Evolutionary conservation across 2,329 filamentous ascomycete genomes (phyloP), one percentile per base, ranked within the genome.

Genomic region (Emergomyces pasteurianus): DNA sequence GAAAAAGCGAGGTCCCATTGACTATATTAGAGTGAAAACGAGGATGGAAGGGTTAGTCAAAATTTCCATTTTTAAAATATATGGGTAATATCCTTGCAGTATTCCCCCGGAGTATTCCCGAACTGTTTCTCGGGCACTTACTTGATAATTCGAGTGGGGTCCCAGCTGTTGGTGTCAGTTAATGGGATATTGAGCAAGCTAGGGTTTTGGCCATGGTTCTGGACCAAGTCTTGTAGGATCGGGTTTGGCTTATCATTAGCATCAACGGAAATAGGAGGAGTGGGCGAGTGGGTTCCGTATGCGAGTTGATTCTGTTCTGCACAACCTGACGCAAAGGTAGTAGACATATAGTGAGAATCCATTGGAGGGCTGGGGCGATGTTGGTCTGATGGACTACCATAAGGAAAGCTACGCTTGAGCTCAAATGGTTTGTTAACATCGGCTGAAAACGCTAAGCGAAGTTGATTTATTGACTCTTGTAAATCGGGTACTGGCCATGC

Each of bases 1-100:
- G 90, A 89, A 78, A 96, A 97, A 66, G 92, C 92, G 70, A 88
- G 86, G 75, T 95, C 92, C 92, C 92, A 97, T 79, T 96, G 90
- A 74, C 92, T 95, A 69, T 57, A 28, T 36, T 26, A n/a, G n/a
- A n/a, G 38, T 23, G 42, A 57, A 57, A 49, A 43, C 3, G 3
- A 21, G 26, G 49, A 28, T 18, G 0, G 12, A 21, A n/a, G 9
- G 10, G 53, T 56, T 42, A 56, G 53, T 42, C 34, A 42, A 18
- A 42, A 28, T 3, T 12, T 42, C n/a, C 9, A 16, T 10, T 28
- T 3, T 21, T 52, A 26, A 26, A n/a, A n/a, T n/a, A 49, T 26
- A 54, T 42, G 40, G 12, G 34, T 49, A 14, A 4, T 46, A 47
- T 43, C 18, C n/a, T 18, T 21, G 23, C 12, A n/a, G 14, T 9